Percentiles rank a stretch among this genome's conserved stretches.
Conservation (phyloP, 192 early-diverging fungal genomes). For the Spizellomyces punctatus region DNA sequence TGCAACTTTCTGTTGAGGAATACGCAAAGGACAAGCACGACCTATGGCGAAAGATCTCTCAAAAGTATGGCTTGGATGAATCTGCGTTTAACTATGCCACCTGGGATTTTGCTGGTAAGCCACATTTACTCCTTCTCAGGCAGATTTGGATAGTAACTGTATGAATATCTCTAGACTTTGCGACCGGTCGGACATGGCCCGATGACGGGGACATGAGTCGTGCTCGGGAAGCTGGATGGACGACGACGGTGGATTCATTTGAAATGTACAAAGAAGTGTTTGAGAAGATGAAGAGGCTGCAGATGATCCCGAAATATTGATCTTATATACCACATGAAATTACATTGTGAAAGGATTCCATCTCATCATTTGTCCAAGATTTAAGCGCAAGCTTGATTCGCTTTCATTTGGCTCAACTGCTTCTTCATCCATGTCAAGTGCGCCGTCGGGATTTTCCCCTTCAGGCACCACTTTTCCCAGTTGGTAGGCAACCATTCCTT, state of each 20-base stretch:
- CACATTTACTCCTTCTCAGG: not conserved
- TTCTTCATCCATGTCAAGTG: no score
- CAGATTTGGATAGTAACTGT: not conserved
- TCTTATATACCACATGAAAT: no score
- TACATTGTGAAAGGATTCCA: no score
- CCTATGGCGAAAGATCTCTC: not conserved
- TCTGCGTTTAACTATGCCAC: slow-evolving; percentile 12
- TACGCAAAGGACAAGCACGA: not conserved
- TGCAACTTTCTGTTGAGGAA: no score
- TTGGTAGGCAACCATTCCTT: no score
- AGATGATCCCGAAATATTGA: slow-evolving; percentile 6
- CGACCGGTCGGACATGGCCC: slow-evolving; percentile 1
- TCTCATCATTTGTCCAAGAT: no score
- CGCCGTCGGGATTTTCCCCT: no score
- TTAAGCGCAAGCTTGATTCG: no score
- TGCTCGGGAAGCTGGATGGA: slow-evolving; percentile 24
- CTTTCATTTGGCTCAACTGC: no score
- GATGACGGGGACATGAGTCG: slow-evolving; percentile 15
- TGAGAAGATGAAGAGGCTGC: slow-evolving; percentile 25
- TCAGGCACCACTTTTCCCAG: no score
- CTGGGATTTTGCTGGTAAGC: slow-evolving; percentile 24
- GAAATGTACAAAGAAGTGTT: slow-evolving; percentile 1
- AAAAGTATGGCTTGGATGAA: slow-evolving; percentile 7
- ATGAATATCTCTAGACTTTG: slow-evolving; percentile 4
- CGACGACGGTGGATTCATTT: slow-evolving; percentile 7